These are phyloP conservation scores for Microstegium vimineum DNA, from an alignment of 176 grass and related monocot genomes.

Conservation along the genomic window DNA sequence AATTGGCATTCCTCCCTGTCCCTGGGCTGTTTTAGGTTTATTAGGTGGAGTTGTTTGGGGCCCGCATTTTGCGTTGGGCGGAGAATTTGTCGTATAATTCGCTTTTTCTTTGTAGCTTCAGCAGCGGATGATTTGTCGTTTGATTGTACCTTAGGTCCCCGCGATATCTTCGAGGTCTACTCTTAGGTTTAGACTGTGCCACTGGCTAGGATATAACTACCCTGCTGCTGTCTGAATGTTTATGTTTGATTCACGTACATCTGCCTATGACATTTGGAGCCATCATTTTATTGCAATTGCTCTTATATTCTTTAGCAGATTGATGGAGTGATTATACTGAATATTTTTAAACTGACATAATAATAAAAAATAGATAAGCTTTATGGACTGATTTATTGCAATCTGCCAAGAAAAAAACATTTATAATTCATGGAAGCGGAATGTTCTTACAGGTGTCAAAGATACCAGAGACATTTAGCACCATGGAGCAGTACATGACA, in stretches of 20 bases:
- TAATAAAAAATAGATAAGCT: neutral
- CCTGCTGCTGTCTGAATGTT: neutral
- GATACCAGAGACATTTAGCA: slow-evolving; percentile 52
- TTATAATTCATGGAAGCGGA: slow-evolving; percentile 20
- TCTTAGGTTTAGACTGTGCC: neutral
- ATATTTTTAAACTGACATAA: too few species aligned
- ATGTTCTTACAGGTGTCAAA: slow-evolving; percentile 45
- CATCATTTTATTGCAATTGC: neutral
- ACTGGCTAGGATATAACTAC: neutral
- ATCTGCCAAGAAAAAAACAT: neutral
- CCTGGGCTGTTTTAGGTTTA: neutral
- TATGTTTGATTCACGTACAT: neutral
- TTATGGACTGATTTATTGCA: slow-evolving; percentile 10
- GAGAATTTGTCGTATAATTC: neutral
- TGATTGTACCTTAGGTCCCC: neutral
- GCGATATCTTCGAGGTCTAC: neutral
- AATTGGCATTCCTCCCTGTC: neutral
- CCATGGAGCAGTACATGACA: slow-evolving; percentile 60
- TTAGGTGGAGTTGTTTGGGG: neutral
- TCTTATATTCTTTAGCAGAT: slow-evolving; percentile 12
- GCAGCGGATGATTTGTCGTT: neutral
- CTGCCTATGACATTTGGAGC: neutral
- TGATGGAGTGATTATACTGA: neutral
- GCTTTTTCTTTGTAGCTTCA: neutral
- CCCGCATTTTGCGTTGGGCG: neutral